Conservation (phyloP, 2,329 filamentous ascomycete species). For the Cercospora zeina region DNA sequence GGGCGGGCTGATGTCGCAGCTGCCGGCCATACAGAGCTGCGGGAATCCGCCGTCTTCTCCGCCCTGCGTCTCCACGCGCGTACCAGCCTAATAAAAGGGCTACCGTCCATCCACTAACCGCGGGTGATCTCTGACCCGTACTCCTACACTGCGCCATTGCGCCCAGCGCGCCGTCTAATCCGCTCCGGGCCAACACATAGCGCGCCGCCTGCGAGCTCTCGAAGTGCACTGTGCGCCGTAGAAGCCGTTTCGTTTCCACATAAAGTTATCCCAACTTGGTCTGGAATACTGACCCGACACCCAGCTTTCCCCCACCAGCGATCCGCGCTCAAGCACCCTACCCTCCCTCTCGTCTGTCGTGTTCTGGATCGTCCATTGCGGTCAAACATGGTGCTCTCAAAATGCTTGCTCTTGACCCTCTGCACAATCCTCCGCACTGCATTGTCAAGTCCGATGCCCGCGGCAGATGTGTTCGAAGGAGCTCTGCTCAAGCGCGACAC, state of each 20-base stretch:
- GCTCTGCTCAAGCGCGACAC: slow-evolving; percentile 15
- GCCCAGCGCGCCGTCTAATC: background rate
- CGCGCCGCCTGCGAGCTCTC: background rate
- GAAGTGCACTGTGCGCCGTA: background rate
- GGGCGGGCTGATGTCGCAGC: background rate
- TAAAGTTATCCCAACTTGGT: background rate
- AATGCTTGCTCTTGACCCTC: background rate
- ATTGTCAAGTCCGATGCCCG: background rate
- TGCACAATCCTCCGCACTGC: background rate
- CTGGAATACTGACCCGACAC: background rate
- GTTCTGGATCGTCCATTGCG: background rate
- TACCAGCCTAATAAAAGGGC: background rate
- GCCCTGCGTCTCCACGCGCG: slow-evolving; percentile 7
- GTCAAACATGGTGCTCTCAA: background rate
- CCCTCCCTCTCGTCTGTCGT: background rate
- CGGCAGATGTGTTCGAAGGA: background rate
- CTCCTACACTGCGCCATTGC: background rate
- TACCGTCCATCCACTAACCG: background rate
- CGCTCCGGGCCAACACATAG: background rate
- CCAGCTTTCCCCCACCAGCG: background rate
- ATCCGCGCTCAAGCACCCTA: too few relatives aligned
- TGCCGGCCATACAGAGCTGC: background rate
- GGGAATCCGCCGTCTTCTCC: slow-evolving; percentile 18
- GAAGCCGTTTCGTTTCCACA: background rate
- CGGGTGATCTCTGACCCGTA: background rate